A percentile compares a stretch with the other conserved stretches of the same genome.
Evolutionary conservation across 768 basidiomycete genomes (phyloP).

Genomic region (Fibroporia radiculosa): DNA sequence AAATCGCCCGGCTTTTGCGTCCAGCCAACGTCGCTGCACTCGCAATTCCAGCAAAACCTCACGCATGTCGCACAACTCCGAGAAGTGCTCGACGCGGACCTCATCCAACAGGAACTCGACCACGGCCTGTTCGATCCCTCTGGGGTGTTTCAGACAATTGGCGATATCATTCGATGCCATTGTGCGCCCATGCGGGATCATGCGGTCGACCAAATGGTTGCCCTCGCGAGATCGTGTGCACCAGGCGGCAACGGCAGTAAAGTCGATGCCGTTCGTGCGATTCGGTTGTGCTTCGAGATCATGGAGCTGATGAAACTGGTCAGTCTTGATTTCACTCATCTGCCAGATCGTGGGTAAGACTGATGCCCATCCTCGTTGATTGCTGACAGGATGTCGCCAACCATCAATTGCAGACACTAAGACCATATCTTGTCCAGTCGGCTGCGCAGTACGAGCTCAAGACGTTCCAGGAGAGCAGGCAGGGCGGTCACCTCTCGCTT

Average conservation of each 20-base stretch:
- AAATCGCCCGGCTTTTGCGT: constrained; percentile 41
- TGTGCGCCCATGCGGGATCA: constrained; percentile 91
- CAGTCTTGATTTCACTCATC: constrained; percentile 29
- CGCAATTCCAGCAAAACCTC: constrained; percentile 55
- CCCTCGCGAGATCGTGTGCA: constrained; percentile 51
- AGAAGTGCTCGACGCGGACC: constrained; percentile 71
- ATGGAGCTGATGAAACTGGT: constrained; percentile 95
- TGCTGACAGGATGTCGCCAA: constrained; percentile 82
- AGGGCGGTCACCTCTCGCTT: constrained; percentile 29
- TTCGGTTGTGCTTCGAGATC: constrained; percentile 82
- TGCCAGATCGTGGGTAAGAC: constrained; percentile 2
- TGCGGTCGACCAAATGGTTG: constrained; percentile 78
- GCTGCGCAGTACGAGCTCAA: constrained; percentile 75
- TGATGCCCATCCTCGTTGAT: constrained; percentile 1
- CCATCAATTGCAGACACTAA: constrained; percentile 88
- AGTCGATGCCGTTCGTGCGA: constrained; percentile 61
- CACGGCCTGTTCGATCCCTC: constrained; percentile 74
- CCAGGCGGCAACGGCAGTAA: constrained; percentile 47
- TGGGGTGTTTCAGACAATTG: constrained; percentile 71
- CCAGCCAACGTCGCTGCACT: constrained; percentile 48
- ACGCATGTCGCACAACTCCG: constrained; percentile 60
- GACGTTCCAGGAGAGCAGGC: constrained; percentile 57
- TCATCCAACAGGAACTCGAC: constrained; percentile 76
- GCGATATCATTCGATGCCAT: constrained; percentile 77
- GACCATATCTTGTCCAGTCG: constrained; percentile 79